Evolutionary conservation across 495 filamentous ascomycete species (phyloP), one percentile per base, ranked within the genome.

Genomic region (Penicillium bovifimosum): DNA sequence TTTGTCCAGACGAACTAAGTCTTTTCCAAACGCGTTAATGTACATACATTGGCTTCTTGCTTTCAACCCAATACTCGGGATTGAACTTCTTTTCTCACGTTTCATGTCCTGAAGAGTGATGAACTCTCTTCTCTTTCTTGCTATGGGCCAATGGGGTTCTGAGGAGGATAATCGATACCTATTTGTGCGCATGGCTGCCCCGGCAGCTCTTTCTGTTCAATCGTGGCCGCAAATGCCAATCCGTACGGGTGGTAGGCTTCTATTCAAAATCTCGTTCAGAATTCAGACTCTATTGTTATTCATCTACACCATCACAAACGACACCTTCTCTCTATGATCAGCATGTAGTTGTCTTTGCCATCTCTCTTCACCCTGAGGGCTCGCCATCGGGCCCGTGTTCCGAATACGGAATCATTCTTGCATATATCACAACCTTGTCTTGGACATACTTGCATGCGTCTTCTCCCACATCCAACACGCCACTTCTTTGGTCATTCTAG

Each of bases 81-180:
- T 14, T 32, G 18, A 18, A 47, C 54, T 31, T 26, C n/a, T 26
- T 26, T 38, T 46, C 40, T 62, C 29, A 53, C 16, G 64, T 60
- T 52, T 56, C 55, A 62, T 60, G 58, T 43, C 53, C 24, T 58
- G 61, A 68, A 67, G 60, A 64, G 40, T 66, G 57, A 67, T 52
- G 68, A 68, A 56, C 36, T 34, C 41, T 49, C 47, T 52, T 38
- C 39, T 48, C 33, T 42, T 50, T 56, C 61, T 50, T 39, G 47
- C 53, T 61, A 31, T 53, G 48, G 50, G 60, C 55, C 54, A 38
- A 32, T 41, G 50, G 55, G 39, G 55, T 51, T 49, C 32, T 16
- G 40, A 52, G 50, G 52, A 24, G 44, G 54, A 60, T 48, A 64
- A 53, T 59, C 64, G 66, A 68, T 68, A 67, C 68, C 68, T 67